Conservation (phyloP, 2,329 filamentous ascomycete species). For the Clonostachys solani region DNA sequence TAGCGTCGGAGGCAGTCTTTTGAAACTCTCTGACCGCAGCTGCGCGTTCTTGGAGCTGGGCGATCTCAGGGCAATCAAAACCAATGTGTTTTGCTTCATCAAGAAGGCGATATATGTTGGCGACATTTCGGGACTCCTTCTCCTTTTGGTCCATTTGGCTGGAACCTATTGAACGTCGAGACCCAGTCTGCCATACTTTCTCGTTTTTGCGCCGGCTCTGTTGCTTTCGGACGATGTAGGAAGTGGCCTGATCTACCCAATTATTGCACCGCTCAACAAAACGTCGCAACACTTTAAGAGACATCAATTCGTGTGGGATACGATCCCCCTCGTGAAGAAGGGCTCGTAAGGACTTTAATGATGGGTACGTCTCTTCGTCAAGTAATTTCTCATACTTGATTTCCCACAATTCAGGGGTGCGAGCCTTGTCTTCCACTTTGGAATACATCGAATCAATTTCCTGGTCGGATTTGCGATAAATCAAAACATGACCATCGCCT, state of each 20-base stretch:
- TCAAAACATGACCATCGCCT: slow-evolving; percentile 68
- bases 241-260: slow-evolving; percentile 95
- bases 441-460: slow-evolving; percentile 61
- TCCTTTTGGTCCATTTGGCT: slow-evolving; percentile 66
- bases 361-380: slow-evolving; percentile 77
- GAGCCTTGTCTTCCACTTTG: slow-evolving; percentile 82
- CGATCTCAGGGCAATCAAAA: slow-evolving; percentile 91
- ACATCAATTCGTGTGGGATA: slow-evolving; percentile 85
- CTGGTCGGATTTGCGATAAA: slow-evolving; percentile 73
- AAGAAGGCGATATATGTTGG: slow-evolving; percentile 83
- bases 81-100: slow-evolving; percentile 79
- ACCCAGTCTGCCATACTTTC: slow-evolving; percentile 73
- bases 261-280: slow-evolving; percentile 97
- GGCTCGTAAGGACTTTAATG: slow-evolving; percentile 79
- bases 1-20: slow-evolving; percentile 64
- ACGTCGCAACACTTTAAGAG: slow-evolving; percentile 73
- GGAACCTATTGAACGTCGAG: slow-evolving; percentile 61
- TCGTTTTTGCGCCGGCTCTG: slow-evolving; percentile 96
- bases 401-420: slow-evolving; percentile 82
- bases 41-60: slow-evolving; percentile 77
- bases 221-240: slow-evolving; percentile 95
- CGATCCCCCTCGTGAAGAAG: slow-evolving; percentile 92
- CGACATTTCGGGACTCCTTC: slow-evolving; percentile 80
- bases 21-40: slow-evolving; percentile 84
- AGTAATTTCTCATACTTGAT: slow-evolving; percentile 83